phyloP scores from a whole-genome alignment of 1,284 basidiomycete genomes.

The Tranzscheliella williamsii region DNA sequence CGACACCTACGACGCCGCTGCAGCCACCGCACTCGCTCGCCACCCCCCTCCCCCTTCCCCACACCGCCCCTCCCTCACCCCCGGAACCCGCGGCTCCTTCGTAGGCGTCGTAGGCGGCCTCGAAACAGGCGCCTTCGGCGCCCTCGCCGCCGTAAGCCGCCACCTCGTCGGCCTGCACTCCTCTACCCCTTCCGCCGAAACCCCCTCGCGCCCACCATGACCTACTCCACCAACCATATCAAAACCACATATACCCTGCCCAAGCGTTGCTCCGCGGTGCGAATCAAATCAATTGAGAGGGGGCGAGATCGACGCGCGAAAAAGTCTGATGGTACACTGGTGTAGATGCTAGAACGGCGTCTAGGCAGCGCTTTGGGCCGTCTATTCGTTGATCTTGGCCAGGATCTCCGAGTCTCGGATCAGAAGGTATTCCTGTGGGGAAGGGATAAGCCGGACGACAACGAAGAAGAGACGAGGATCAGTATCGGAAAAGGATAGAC shows the following conservation, averaged over 20 bases:
- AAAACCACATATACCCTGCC: no score
- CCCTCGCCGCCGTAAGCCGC: constrained; percentile 39
- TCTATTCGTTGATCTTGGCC: constrained; percentile 90
- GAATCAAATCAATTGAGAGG: no score
- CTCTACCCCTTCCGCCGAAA: no score
- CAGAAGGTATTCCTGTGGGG: constrained; percentile 75
- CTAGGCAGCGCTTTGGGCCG: neutral
- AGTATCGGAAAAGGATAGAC: no score
- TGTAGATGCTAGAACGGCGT: no score
- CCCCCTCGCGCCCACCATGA: no score
- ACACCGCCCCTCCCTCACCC: neutral
- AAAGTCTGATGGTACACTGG: no score
- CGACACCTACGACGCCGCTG: constrained; percentile 26
- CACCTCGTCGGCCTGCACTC: constrained; percentile 33
- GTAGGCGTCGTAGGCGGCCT: constrained; percentile 46
- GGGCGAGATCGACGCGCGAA: no score
- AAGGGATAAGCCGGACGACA: no score
- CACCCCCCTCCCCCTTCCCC: no score
- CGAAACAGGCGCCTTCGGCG: constrained; percentile 46
- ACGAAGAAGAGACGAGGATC: constrained; percentile 4
- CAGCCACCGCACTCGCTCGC: neutral
- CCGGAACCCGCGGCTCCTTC: constrained; percentile 39
- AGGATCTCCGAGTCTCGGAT: constrained; percentile 96
- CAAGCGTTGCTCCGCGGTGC: no score
- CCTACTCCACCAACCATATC: no score